Conservation (phyloP, 2,329 filamentous ascomycete genomes). For the Trichoderma arundinaceum region DNA sequence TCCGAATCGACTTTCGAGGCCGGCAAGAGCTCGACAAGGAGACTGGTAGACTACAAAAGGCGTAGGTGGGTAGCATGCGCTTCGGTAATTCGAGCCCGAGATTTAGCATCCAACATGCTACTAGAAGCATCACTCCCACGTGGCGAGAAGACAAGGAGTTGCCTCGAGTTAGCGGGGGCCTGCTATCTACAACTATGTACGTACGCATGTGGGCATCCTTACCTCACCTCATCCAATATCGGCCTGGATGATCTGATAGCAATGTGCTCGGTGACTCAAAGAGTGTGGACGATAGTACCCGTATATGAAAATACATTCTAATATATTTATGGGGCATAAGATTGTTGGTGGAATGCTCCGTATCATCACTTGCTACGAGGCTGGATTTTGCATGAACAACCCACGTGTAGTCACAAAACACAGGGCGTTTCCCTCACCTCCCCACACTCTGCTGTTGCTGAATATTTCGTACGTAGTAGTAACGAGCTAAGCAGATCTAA, state of each 20-base stretch:
- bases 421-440: neutral
- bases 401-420: neutral
- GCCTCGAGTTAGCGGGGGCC: neutral
- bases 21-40: slow-evolving; percentile 24
- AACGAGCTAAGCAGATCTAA: neutral
- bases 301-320: neutral
- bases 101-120: neutral
- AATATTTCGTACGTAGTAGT: too few species aligned
- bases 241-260: neutral
- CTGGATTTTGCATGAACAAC: neutral
- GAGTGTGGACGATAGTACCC: neutral
- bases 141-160: neutral
- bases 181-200: neutral
- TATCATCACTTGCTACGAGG: neutral
- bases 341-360: neutral
- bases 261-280: neutral
- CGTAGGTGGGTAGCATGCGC: neutral
- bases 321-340: neutral
- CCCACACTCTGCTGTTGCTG: neutral
- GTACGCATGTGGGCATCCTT: neutral
- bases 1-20: slow-evolving; percentile 24
- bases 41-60: slow-evolving; percentile 25
- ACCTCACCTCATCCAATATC: too few species aligned
- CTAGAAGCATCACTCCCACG: neutral
- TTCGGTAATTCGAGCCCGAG: neutral